These are phyloP conservation scores for Escallonia rubra DNA, from an alignment of 129 eudicot genomes.

Conservation along the genomic window DNA sequence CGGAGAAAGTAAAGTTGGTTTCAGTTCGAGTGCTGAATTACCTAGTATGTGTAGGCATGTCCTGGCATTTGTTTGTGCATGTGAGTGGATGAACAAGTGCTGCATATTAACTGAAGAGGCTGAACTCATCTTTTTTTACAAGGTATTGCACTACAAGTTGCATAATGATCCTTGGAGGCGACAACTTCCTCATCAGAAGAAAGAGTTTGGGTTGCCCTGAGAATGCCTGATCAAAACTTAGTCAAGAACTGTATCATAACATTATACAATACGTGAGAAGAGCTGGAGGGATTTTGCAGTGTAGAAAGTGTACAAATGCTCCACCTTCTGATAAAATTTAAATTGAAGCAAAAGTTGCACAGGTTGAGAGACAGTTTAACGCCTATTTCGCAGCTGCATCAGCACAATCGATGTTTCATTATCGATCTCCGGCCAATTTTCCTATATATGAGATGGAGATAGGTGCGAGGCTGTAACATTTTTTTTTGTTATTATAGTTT, in stretches of 20 bases:
- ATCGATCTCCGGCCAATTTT: no score
- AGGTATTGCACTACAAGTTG: constrained; percentile 73
- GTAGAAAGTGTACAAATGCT: not conserved
- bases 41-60: not conserved
- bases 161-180: constrained; percentile 81
- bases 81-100: not conserved
- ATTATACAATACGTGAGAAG: not conserved
- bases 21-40: no score
- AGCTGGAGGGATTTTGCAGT: not conserved
- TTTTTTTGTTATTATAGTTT: no score
- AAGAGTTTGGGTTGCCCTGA: constrained; percentile 47
- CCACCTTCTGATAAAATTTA: not conserved
- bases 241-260: constrained; percentile 7
- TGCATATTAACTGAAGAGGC: not conserved
- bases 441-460: no score
- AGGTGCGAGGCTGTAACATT: no score
- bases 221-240: constrained; percentile 48
- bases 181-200: constrained; percentile 17
- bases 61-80: not conserved
- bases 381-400: no score
- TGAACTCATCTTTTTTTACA: constrained; percentile 9
- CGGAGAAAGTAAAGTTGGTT: no score
- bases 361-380: not conserved
- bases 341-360: constrained; percentile 1
- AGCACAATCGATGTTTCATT: no score